These are phyloP conservation scores for Aphanocladium album DNA, from an alignment of 2,329 filamentous ascomycete genomes.

Conservation along the genomic window DNA sequence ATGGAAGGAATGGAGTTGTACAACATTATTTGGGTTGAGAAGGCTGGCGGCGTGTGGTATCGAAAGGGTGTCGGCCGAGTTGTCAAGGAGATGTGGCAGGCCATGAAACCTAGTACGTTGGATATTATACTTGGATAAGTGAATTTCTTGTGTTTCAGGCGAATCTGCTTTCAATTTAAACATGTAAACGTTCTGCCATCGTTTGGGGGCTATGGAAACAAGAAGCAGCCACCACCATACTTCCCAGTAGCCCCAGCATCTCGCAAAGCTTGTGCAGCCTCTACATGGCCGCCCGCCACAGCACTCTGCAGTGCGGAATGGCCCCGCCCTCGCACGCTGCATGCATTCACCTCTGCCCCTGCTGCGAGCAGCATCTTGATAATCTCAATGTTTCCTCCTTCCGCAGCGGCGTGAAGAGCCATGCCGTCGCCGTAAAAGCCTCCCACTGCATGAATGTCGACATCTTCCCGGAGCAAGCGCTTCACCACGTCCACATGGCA, in stretches of 20 bases:
- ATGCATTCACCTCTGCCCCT: slow-evolving; percentile 33
- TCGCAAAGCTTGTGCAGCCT: slow-evolving; percentile 35
- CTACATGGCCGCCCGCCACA: slow-evolving; percentile 31
- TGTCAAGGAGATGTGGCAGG: not conserved
- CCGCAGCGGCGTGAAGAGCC: slow-evolving; percentile 18
- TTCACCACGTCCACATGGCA: slow-evolving; percentile 28
- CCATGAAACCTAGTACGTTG: not conserved
- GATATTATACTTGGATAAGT: not conserved
- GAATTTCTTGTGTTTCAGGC: no score
- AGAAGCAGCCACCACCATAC: not conserved
- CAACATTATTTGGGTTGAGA: slow-evolving; percentile 1
- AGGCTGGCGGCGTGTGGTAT: not conserved
- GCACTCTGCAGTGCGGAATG: slow-evolving; percentile 31
- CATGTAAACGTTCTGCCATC: no score
- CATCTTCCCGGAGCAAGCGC: slow-evolving; percentile 18
- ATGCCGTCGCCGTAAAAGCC: slow-evolving; percentile 17
- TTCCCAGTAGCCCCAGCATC: slow-evolving; percentile 26
- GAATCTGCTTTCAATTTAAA: no score
- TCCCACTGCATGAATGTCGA: slow-evolving; percentile 21
- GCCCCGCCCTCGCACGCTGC: slow-evolving; percentile 11
- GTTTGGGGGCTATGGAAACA: not conserved
- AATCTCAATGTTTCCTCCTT: slow-evolving; percentile 15
- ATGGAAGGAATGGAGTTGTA: not conserved
- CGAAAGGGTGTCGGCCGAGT: not conserved
- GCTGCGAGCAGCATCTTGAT: slow-evolving; percentile 24